Conservation (phyloP, 176 grass and related monocot species). For the Olyra latifolia region DNA sequence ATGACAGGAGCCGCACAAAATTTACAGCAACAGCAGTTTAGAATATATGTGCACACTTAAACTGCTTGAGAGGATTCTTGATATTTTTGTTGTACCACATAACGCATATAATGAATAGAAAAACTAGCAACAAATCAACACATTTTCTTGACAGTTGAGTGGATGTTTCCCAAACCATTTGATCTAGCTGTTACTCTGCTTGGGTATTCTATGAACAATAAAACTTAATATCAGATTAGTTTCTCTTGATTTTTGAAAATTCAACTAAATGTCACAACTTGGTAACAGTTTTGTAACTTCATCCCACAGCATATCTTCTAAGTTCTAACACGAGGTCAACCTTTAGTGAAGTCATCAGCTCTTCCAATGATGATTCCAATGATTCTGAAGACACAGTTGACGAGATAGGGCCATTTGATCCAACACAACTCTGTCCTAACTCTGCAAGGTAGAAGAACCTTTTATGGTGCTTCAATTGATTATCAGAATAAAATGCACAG, state of each 20-base stretch:
- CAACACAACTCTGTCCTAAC: slow-evolving; percentile 25
- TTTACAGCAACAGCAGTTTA: not conserved
- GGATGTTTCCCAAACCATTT: not conserved
- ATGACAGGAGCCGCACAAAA: not conserved
- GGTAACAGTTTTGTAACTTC: not conserved
- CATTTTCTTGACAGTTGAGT: not conserved
- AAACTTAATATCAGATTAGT: not conserved
- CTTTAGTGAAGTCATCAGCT: slow-evolving; percentile 58
- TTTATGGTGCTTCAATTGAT: slow-evolving; percentile 15
- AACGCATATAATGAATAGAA: not conserved
- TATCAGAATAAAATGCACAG: not conserved
- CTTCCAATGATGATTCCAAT: slow-evolving; percentile 53
- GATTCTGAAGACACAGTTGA: slow-evolving; percentile 43
- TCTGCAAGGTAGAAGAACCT: slow-evolving; percentile 33
- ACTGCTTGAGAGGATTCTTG: not conserved
- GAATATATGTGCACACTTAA: not conserved
- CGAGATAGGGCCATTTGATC: slow-evolving; percentile 40
- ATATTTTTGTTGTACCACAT: not conserved
- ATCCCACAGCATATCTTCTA: slow-evolving; percentile 17
- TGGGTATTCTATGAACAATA: not conserved
- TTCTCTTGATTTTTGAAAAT: slow-evolving; percentile 4
- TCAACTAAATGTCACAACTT: slow-evolving; percentile 4
- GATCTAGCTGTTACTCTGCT: not conserved
- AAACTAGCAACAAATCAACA: not conserved
- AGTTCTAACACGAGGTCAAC: slow-evolving; percentile 26